Conservation (phyloP, 2,329 filamentous ascomycete species). For the Fusarium continuum region DNA sequence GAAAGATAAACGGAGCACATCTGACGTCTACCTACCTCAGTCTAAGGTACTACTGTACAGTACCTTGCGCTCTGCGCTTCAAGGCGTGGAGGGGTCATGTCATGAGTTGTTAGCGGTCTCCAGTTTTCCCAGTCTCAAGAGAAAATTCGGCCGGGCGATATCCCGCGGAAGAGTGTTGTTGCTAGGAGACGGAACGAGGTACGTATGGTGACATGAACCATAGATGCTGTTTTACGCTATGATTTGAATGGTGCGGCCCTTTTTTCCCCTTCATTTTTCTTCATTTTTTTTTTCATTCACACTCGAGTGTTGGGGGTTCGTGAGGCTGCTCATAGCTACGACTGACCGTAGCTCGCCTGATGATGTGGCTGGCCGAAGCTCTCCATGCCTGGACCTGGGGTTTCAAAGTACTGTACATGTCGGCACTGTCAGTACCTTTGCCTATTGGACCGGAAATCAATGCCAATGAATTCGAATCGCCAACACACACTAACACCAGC, state of each 20-base stretch:
- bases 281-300: neutral
- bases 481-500: neutral
- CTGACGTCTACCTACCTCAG: constrained; percentile 26
- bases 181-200: constrained; percentile 5
- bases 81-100: constrained; percentile 48
- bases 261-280: neutral
- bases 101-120: constrained; percentile 44
- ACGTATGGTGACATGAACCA: neutral
- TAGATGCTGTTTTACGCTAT: neutral
- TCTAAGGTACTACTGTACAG: too few relatives aligned
- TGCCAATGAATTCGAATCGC: neutral
- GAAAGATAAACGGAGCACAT: constrained; percentile 41
- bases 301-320: neutral
- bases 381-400: neutral
- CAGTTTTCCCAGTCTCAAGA: constrained; percentile 39
- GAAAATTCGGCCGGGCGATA: constrained; percentile 37
- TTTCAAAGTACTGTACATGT: neutral
- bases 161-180: constrained; percentile 23
- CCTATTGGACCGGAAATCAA: neutral
- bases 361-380: constrained; percentile 6
- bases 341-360: neutral
- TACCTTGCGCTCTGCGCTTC: neutral
- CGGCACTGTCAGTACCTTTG: too few relatives aligned
- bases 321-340: constrained; percentile 10
- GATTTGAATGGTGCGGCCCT: neutral